Base-by-base conservation (phyloP, 768 basidiomycete genomes). In the Boletellus ananiceps region DNA sequence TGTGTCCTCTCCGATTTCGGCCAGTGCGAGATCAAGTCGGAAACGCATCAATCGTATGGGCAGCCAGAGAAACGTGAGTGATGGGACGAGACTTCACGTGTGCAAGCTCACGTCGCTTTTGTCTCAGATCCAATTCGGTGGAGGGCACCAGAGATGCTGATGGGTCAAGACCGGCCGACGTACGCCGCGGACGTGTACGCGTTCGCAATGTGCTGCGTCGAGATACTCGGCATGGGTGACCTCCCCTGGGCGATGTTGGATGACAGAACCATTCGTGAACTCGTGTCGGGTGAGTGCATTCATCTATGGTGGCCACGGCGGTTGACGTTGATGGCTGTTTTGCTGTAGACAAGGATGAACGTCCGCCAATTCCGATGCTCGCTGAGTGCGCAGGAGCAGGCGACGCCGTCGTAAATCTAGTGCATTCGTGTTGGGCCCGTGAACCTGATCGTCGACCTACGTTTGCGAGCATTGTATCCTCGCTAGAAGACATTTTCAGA, bases 1-100 rank as follows among this genome's bases (percentile, higher is more conserved):
- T 91, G 88, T 50, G 74, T 91, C 35, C 81, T 93, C 36, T 81
- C 86, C 25, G 88, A 92, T 61, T 93, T 93, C 63, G 88, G 87
- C 0, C 85, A 91, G 64, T 84, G 80, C 56, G 83, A 87, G 65
- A 82, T 91, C 72, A 87, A 83, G 68, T 78, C 75, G 14, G 86
- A 91, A 62, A 81, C 79, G 4, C 82, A 74, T 56, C 74, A 78
- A 29, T 70, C 86, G 2, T 84, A 79, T 47, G 81, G 80, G 9
- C 69, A 69, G 19, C 61, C 72, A 3, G 69, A 69, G 31, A 71
- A 73, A 50, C 71, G 82, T 83, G 56, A 44, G 59, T 52, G 4
- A 1, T 25, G 8, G 29, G 18, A 48, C 13, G 4, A 4, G 3
- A 14, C 1, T 9, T 9, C 21, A 18, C 27, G 7, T 16, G 25